Evolutionary conservation across 768 basidiomycete genomes (phyloP).

Genomic region (Coprinopsis marcescibilis): DNA sequence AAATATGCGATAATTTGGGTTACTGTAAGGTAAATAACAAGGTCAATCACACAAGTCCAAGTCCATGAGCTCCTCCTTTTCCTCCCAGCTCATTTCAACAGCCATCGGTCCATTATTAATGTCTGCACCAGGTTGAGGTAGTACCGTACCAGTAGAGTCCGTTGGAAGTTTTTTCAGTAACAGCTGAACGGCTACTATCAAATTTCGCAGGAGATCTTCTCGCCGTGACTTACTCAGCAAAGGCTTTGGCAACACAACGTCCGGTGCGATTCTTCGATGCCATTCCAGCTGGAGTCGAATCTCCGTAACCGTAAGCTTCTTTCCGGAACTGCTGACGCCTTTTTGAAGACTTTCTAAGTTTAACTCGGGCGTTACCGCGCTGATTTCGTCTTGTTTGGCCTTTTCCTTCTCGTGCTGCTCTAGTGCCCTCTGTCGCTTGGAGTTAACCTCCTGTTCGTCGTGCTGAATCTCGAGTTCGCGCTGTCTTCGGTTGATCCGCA

Average conservation of each 20-base stretch:
- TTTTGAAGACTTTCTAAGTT: background rate
- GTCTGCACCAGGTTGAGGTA: background rate
- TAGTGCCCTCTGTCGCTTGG: background rate
- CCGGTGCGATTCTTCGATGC: background rate
- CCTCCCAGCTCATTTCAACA: background rate
- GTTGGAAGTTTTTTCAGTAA: background rate
- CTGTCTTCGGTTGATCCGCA: background rate
- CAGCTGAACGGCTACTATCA: background rate
- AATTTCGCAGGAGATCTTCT: background rate
- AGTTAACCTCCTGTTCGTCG: background rate
- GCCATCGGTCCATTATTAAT: background rate
- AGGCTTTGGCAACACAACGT: background rate
- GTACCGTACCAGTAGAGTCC: background rate
- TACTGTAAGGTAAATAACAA: no score
- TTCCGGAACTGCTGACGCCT: background rate
- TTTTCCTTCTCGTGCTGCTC: background rate
- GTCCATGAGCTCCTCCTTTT: background rate
- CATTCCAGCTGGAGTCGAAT: background rate
- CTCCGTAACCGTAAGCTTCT: background rate
- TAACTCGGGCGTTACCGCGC: background rate
- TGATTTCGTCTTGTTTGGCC: background rate
- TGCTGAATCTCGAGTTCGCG: background rate
- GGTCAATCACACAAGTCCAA: no score
- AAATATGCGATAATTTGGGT: no score
- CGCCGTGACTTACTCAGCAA: background rate